Conservation (phyloP, 2,329 filamentous ascomycete genomes). For the Ampelomyces quisqualis region DNA sequence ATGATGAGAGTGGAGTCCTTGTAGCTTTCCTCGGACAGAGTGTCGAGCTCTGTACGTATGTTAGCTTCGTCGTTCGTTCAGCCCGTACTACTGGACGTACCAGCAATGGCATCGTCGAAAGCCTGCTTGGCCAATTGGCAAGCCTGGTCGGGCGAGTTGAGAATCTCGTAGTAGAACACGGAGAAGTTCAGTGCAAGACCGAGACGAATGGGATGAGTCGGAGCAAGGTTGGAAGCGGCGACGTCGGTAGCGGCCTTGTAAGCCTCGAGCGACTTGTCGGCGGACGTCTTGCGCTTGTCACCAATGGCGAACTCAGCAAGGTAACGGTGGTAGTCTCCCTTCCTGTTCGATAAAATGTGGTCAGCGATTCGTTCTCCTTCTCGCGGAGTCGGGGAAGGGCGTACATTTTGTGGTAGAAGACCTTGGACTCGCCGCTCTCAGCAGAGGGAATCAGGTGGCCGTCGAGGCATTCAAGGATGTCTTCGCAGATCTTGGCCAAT, state of each 20-base stretch:
- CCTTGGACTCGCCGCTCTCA: constrained; percentile 95
- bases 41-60: constrained; percentile 74
- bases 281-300: constrained; percentile 92
- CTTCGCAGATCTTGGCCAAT: constrained; percentile 95
- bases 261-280: constrained; percentile 91
- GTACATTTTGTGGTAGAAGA: constrained; percentile 99
- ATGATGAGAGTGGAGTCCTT: constrained; percentile 99
- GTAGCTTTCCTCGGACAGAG: constrained; percentile 97
- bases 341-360: constrained; percentile 60
- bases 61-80: constrained; percentile 12
- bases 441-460: constrained; percentile 91
- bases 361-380: constrained; percentile 14
- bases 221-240: constrained; percentile 82
- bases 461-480: constrained; percentile 93
- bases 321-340: constrained; percentile 99
- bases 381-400: background rate
- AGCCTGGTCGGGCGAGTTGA: constrained; percentile 96
- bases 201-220: constrained; percentile 90
- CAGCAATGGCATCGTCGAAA: constrained; percentile 94
- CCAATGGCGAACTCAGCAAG: constrained; percentile 94
- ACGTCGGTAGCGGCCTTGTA: constrained; percentile 95
- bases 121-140: constrained; percentile 97
- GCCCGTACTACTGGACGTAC: constrained; percentile 47
- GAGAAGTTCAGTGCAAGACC: constrained; percentile 94
- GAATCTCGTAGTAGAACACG: constrained; percentile 99